A percentile compares a stretch with the other conserved stretches of the same genome.
phyloP scores from a whole-genome alignment of 1,284 basidiomycete species.

The Austroboletus novae-zelandiae region DNA sequence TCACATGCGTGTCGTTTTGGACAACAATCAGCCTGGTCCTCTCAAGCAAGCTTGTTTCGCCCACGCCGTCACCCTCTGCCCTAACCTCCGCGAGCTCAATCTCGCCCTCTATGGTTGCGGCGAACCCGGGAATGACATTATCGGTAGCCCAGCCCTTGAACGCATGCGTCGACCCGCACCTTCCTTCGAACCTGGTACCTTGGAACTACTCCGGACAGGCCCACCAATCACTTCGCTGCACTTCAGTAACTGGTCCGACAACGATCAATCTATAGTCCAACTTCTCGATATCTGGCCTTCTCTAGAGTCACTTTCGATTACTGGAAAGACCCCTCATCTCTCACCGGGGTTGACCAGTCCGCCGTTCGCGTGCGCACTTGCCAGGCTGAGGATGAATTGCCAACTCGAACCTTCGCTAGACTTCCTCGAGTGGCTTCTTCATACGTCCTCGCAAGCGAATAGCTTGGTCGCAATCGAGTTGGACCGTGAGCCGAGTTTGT shows the following conservation, averaged over 20 bases:
- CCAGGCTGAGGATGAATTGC: slow-evolving; percentile 58
- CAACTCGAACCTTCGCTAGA: slow-evolving; percentile 55
- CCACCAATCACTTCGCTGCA: slow-evolving; percentile 55
- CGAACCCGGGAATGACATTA: slow-evolving; percentile 44
- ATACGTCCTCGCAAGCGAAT: slow-evolving; percentile 44
- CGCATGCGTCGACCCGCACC: slow-evolving; percentile 51
- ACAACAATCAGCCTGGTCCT: slow-evolving; percentile 62
- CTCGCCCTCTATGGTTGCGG: slow-evolving; percentile 59
- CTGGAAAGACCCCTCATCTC: slow-evolving; percentile 55
- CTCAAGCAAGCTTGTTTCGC: slow-evolving; percentile 57
- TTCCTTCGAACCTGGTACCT: slow-evolving; percentile 52
- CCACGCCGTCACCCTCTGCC: slow-evolving; percentile 53
- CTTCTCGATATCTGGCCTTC: slow-evolving; percentile 61
- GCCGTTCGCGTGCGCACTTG: slow-evolving; percentile 46
- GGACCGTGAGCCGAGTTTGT: slow-evolving; percentile 52
- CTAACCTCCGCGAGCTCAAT: slow-evolving; percentile 53
- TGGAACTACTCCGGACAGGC: slow-evolving; percentile 51
- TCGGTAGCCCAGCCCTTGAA: slow-evolving; percentile 44
- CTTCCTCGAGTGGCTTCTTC: slow-evolving; percentile 67
- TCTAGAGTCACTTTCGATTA: slow-evolving; percentile 53
- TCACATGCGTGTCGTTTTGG: slow-evolving; percentile 53
- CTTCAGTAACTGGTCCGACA: slow-evolving; percentile 70
- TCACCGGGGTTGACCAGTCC: slow-evolving; percentile 39
- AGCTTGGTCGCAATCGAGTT: slow-evolving; percentile 52
- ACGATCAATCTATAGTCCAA: slow-evolving; percentile 53